phyloP scores from a whole-genome alignment of 2,329 filamentous ascomycete genomes.

The Fusarium acutatum region DNA sequence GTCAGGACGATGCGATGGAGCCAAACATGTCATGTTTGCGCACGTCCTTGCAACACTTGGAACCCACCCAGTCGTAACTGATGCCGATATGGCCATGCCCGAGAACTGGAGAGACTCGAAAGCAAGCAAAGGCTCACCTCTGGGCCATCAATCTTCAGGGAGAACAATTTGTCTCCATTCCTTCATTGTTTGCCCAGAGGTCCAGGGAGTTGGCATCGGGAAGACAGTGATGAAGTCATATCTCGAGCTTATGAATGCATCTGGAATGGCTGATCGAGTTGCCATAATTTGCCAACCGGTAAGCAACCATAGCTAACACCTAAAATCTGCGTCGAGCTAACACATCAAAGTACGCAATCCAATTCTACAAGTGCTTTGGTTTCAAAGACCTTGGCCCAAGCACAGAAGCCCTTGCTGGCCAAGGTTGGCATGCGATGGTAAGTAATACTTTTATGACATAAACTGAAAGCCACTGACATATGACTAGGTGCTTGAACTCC shows the following conservation, averaged over 20 bases:
- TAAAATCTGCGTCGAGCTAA: not conserved
- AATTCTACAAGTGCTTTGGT: slow-evolving; percentile 79
- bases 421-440: slow-evolving; percentile 86
- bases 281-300: slow-evolving; percentile 80
- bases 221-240: slow-evolving; percentile 79
- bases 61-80: slow-evolving; percentile 69
- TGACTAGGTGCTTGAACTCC: slow-evolving; percentile 36
- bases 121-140: slow-evolving; percentile 49
- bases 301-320: slow-evolving; percentile 36
- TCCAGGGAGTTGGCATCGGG: slow-evolving; percentile 78
- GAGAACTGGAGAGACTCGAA: slow-evolving; percentile 67
- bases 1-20: slow-evolving; percentile 47
- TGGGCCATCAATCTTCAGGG: slow-evolving; percentile 78
- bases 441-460: slow-evolving; percentile 30
- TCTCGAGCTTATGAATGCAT: slow-evolving; percentile 76
- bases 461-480: not conserved
- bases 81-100: slow-evolving; percentile 80
- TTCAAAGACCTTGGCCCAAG: slow-evolving; percentile 77
- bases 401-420: slow-evolving; percentile 76
- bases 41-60: slow-evolving; percentile 82
- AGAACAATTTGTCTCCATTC: slow-evolving; percentile 84
- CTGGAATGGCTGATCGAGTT: slow-evolving; percentile 75
- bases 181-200: slow-evolving; percentile 78
- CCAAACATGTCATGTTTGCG: slow-evolving; percentile 71
- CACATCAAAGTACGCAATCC: slow-evolving; percentile 64